A percentile compares a stretch with the other conserved stretches of the same genome.
Evolutionary conservation across 1,139 yeast species (phyloP).

Genomic region (Scheffersomyces titani): DNA sequence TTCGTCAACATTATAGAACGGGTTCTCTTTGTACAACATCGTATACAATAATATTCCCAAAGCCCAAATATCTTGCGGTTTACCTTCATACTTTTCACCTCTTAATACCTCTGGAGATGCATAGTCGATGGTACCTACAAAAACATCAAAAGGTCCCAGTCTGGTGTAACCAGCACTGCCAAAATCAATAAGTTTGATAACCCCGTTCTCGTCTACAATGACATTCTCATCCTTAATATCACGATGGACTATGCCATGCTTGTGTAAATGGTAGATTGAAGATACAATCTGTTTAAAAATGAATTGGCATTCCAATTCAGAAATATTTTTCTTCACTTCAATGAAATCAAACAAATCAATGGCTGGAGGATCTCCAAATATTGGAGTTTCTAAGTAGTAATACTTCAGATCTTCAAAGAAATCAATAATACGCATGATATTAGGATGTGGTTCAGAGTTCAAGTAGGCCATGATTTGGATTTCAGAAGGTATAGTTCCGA

Average conservation of each 20-base stretch:
- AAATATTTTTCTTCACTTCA: constrained; percentile 79
- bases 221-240: constrained; percentile 95
- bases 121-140: constrained; percentile 95
- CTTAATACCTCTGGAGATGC: constrained; percentile 95
- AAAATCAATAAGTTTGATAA: constrained; percentile 86
- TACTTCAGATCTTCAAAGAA: constrained; percentile 89
- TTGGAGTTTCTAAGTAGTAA: constrained; percentile 87
- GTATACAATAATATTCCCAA: constrained; percentile 88
- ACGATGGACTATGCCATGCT: constrained; percentile 86
- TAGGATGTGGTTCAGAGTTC: constrained; percentile 77
- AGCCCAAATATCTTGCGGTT: constrained; percentile 97
- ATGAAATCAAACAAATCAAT: constrained; percentile 90
- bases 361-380: constrained; percentile 86
- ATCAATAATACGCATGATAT: constrained; percentile 80
- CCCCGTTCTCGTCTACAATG: constrained; percentile 76
- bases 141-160: constrained; percentile 95
- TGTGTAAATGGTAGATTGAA: constrained; percentile 79
- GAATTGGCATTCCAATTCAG: constrained; percentile 70
- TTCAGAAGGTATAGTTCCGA: constrained; percentile 94
- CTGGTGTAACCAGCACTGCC: constrained; percentile 91
- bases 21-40: constrained; percentile 89
- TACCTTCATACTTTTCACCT: constrained; percentile 88
- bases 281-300: constrained; percentile 80
- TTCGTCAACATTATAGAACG: constrained; percentile 92
- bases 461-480: constrained; percentile 87